Conservation (phyloP, 345 rosid genomes). For the Citrus australasica region DNA sequence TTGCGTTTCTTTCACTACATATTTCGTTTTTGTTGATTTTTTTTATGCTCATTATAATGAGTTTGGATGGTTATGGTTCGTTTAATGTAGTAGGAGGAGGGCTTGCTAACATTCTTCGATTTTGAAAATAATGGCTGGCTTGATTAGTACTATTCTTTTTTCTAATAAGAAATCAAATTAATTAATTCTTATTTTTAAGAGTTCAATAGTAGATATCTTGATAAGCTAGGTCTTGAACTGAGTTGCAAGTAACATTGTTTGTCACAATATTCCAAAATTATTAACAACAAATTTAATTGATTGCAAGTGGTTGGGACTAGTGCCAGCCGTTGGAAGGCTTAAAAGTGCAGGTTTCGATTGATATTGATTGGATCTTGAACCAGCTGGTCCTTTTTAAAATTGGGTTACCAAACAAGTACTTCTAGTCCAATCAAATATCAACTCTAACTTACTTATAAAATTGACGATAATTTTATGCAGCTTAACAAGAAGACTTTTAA, state of each 20-base stretch:
- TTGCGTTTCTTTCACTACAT: too few relatives aligned
- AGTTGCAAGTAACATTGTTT: neutral
- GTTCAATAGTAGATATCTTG: neutral
- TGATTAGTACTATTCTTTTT: too few relatives aligned
- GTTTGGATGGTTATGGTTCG: too few relatives aligned
- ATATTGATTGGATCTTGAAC: conserved; percentile 23
- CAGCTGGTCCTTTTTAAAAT: conserved; percentile 11
- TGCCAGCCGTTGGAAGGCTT: conserved; percentile 15
- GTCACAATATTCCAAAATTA: neutral
- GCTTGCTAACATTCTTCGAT: too few relatives aligned
- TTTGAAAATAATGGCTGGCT: too few relatives aligned
- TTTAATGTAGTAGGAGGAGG: too few relatives aligned
- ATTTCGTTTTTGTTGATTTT: too few relatives aligned
- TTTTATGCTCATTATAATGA: too few relatives aligned
- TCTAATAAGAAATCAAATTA: too few relatives aligned
- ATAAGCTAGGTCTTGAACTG: neutral
- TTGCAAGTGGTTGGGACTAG: neutral
- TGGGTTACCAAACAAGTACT: conserved; percentile 20
- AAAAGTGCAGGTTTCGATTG: neutral
- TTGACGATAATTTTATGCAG: conserved; percentile 33
- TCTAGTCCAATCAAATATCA: neutral
- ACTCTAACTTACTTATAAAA: neutral
- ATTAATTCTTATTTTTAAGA: neutral
- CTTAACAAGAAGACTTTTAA: conserved; percentile 53
- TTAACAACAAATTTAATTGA: neutral